Percentiles rank a stretch among this genome's conserved stretches.
Conservation (phyloP, 202 grass and related monocot genomes). For the Dendrocalamus latiflorus region DNA sequence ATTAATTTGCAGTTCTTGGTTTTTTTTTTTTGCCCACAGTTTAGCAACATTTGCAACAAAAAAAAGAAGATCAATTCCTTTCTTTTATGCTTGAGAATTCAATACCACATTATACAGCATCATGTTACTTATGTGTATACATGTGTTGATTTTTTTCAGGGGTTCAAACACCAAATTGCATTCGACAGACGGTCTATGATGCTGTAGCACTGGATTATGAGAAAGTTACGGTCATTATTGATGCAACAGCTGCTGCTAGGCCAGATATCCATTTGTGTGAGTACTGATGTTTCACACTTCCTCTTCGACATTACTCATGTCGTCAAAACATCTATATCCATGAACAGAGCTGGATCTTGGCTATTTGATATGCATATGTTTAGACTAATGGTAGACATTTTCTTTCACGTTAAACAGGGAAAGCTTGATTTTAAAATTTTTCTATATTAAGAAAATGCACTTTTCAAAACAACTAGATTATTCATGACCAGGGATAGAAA, state of each 20-base stretch:
- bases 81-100: slow-evolving; percentile 9
- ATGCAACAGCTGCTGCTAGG: slow-evolving; percentile 82
- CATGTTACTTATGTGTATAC: slow-evolving; percentile 11
- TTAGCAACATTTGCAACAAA: neutral
- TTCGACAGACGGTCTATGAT: slow-evolving; percentile 85
- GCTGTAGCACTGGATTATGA: slow-evolving; percentile 83
- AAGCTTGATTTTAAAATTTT: neutral
- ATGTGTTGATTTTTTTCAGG: slow-evolving; percentile 39
- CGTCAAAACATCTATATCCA: neutral
- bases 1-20: neutral
- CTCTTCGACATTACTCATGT: neutral
- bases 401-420: neutral
- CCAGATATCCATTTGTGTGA: slow-evolving; percentile 86
- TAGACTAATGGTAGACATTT: neutral
- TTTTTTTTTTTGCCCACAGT: neutral
- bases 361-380: neutral
- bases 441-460: neutral
- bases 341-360: neutral
- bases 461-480: neutral
- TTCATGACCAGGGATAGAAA: no score
- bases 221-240: slow-evolving; percentile 65
- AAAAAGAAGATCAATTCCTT: neutral
- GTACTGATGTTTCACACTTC: slow-evolving; percentile 12
- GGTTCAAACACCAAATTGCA: slow-evolving; percentile 96
- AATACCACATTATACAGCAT: neutral